Conservation (phyloP, 1,284 basidiomycete genomes). For the Trichosporon sp. region DNA sequence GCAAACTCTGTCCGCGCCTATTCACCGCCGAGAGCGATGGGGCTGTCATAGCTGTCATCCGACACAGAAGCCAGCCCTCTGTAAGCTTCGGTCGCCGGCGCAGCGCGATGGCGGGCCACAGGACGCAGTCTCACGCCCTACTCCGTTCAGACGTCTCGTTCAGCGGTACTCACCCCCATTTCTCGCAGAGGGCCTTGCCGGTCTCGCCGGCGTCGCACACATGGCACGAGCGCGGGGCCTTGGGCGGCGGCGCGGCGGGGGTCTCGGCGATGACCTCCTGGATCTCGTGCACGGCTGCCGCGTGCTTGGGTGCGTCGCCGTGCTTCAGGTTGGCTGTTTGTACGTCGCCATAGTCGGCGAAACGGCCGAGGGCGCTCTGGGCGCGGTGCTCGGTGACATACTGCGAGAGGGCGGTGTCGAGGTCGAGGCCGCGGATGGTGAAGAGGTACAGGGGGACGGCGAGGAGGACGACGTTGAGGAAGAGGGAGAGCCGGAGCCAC, state of each 20-base stretch:
- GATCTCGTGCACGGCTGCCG: neutral
- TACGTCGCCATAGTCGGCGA: neutral
- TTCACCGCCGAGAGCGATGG: too few relatives aligned
- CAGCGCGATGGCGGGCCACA: neutral
- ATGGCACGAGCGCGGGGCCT: neutral
- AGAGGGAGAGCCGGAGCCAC: constrained; percentile 8
- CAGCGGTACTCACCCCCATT: constrained; percentile 10
- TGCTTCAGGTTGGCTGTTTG: neutral
- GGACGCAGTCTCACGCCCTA: neutral
- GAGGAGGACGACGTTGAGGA: constrained; percentile 13
- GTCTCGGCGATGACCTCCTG: neutral
- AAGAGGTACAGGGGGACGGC: constrained; percentile 1
- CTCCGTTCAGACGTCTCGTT: neutral
- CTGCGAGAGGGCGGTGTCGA: neutral
- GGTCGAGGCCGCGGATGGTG: neutral
- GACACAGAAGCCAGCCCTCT: too few relatives aligned
- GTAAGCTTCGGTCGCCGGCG: neutral
- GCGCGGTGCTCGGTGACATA: neutral
- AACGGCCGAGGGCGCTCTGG: neutral
- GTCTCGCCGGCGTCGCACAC: constrained; percentile 9
- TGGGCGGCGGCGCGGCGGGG: constrained; percentile 2
- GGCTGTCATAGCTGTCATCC: too few relatives aligned
- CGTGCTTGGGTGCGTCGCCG: neutral
- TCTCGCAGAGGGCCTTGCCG: constrained; percentile 2
- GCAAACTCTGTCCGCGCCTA: neutral